A percentile compares a stretch with the other conserved stretches of the same genome.
phyloP scores from a whole-genome alignment of 2,329 filamentous ascomycete genomes.

The Botrytis paeoniae region DNA sequence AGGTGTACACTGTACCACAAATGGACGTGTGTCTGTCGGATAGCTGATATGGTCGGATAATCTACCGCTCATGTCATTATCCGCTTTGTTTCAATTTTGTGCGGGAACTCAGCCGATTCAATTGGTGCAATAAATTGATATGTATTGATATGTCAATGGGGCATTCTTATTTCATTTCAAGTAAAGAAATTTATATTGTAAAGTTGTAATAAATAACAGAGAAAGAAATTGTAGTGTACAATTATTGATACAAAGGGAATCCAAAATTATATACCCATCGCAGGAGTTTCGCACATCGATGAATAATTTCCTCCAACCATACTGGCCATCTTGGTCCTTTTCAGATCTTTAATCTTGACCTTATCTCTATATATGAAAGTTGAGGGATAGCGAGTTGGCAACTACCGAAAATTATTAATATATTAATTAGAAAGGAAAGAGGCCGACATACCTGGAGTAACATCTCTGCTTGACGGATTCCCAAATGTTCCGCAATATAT shows the following conservation, averaged over 20 bases:
- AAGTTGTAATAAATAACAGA: background rate
- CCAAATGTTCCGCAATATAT: constrained; percentile 28
- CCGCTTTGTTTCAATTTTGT: background rate
- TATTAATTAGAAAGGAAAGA: background rate
- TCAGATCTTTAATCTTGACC: background rate
- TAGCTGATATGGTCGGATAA: background rate
- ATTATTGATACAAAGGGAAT: background rate
- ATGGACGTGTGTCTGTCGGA: background rate
- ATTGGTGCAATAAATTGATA: background rate
- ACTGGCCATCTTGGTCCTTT: background rate
- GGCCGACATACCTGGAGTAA: constrained; percentile 23
- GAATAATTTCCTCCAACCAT: background rate
- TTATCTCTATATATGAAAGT: constrained; percentile 9
- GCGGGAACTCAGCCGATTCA: background rate
- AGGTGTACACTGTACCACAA: background rate
- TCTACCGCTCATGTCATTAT: background rate
- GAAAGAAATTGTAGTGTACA: background rate
- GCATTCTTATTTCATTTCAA: background rate
- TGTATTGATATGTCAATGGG: background rate
- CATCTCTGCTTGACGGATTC: constrained; percentile 30
- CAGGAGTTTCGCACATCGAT: too few species aligned
- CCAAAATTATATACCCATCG: background rate
- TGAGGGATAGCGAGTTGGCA: constrained; percentile 13
- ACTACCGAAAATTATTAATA: background rate
- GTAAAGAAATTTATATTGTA: background rate